A percentile compares a stretch with the other conserved stretches of the same genome.
phyloP scores from a whole-genome alignment of 2,329 filamentous ascomycete genomes.

The Stachybotrys chartarum region DNA sequence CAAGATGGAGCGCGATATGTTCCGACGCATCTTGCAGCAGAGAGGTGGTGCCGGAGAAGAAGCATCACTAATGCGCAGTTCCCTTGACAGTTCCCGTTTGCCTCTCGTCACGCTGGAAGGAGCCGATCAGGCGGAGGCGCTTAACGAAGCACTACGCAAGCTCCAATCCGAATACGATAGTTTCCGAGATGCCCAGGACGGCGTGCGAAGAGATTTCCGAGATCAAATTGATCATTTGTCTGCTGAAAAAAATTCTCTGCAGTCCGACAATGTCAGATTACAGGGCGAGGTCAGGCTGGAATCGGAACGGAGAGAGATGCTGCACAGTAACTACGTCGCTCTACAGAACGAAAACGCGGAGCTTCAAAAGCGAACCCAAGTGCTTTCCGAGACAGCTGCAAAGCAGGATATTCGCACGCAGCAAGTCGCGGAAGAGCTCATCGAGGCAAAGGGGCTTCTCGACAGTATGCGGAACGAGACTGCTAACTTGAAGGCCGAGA shows the following conservation, averaged over 20 bases:
- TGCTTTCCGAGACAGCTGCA: constrained; percentile 72
- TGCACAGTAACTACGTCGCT: constrained; percentile 80
- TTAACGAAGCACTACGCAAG: constrained; percentile 74
- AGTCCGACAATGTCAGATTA: constrained; percentile 73
- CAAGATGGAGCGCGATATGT: constrained; percentile 94
- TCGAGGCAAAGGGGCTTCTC: constrained; percentile 73
- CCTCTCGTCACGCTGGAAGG: constrained; percentile 53
- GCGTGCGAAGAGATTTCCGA: constrained; percentile 74
- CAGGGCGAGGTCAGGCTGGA: constrained; percentile 77
- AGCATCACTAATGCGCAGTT: constrained; percentile 64
- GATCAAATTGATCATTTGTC: constrained; percentile 78
- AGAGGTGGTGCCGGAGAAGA: constrained; percentile 53
- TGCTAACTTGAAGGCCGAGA: constrained; percentile 89
- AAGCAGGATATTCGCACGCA: constrained; percentile 87
- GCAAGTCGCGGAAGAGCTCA: constrained; percentile 85
- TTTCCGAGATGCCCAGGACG: constrained; percentile 77
- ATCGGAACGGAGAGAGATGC: constrained; percentile 78
- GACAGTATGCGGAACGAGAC: constrained; percentile 89
- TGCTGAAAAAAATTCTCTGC: constrained; percentile 72
- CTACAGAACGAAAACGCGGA: constrained; percentile 80
- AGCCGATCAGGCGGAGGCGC: constrained; percentile 48
- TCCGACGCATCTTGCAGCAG: constrained; percentile 86
- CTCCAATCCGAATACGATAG: constrained; percentile 85
- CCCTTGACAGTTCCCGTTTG: constrained; percentile 49
- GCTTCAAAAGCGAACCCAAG: constrained; percentile 73